Base-by-base conservation (phyloP, 2,329 filamentous ascomycete species). In the Diaporthe aspalathi region DNA sequence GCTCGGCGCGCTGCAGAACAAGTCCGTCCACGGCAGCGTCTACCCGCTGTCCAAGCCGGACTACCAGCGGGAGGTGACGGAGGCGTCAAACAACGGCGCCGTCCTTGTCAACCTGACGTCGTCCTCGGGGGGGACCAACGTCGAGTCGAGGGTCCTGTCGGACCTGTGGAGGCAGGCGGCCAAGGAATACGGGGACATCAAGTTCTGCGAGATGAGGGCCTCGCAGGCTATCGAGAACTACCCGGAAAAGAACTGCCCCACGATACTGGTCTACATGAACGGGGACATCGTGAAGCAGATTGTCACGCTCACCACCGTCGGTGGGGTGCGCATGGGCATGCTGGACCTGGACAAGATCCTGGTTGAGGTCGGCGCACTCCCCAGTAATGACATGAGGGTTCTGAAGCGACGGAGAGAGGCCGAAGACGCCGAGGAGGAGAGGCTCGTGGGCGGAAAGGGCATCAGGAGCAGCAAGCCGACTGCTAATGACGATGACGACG, bases 141-240 rank as follows among this genome's bases (percentile, higher is more conserved):
- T 92, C 43, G 95, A 98, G 82, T 97, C 94, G 4, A 89, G 93
- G 72, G 86, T 98, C 4, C 83, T 98, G 76, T 91, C 91, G 0
- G 93, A 97, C 78, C 85, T 98, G 24, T 99, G 95, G 95, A 87
- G 92, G 45, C 90, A 94, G 78, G 88, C 96, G 50, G 95, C 96
- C 0, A 84, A 83, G 72, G 94, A 95, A 78, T 99, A 94, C 78
- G 94, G 94, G 24, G 95, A 99, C 75, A 86, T 99, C 81, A 99
- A 99, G 83, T 99, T 99, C 82, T 98, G 95, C 81, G 94, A 98
- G 83, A 98, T 99, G 76, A 89, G 92, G 76, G 96, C 92, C 8
- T 91, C 94, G 78, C 90, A 98, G 83, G 97, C 96, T 71, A 98
- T 99, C 76, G 96, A 98, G 80, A 94, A 94, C 50, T 99, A 99